Evolutionary conservation across 805 yeast genomes (phyloP), one percentile per base, ranked within the genome.

Genomic region (Jamesozyma rosinii): DNA sequence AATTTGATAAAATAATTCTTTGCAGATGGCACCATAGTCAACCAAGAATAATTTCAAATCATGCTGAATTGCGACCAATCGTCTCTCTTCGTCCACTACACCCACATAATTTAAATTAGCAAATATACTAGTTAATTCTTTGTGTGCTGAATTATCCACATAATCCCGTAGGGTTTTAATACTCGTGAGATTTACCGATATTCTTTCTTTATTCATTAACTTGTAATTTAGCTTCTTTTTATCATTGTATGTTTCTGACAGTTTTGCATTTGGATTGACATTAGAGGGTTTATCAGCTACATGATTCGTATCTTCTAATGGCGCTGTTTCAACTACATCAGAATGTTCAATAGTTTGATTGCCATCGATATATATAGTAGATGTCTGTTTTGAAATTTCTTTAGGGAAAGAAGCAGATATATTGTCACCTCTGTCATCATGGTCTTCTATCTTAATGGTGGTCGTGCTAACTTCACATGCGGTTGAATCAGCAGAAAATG

Each of bases 21-120:
- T 63, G 24, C 81, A 68, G 1, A 85, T 58, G 0, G 83, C 71
- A 0, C 81, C 86, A 60, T 87, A 92, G 61, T 90, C 96, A 17
- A 90, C 77, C 20, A 92, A 63, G 57, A 74, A 82, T 13, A 92
- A 66, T 45, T 79, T 77, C 8, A 88, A 82, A 52, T 82, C 95
- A 56, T 79, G 75, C 58, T 92, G 98, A 36, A 90, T 69, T n/a
- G 95, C 83, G 13, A 83, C 80, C 18, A 90, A 66, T 36, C 97
- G 66, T 47, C 77, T 73, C 11, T 63, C 56, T 10, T 74, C 73
- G 57, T 90, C 97, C 1, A 85, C 89, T 3, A 90, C 64, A 0
- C 98, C 98, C 8, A 92, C 81, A 55, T 73, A 85, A 0, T 81
- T 76, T 40, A 82, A 75, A 43, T 83, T 76, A 8, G 81, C 72